These are phyloP conservation scores for Citrus australasica DNA, from an alignment of 345 rosid species.

Conservation along the genomic window DNA sequence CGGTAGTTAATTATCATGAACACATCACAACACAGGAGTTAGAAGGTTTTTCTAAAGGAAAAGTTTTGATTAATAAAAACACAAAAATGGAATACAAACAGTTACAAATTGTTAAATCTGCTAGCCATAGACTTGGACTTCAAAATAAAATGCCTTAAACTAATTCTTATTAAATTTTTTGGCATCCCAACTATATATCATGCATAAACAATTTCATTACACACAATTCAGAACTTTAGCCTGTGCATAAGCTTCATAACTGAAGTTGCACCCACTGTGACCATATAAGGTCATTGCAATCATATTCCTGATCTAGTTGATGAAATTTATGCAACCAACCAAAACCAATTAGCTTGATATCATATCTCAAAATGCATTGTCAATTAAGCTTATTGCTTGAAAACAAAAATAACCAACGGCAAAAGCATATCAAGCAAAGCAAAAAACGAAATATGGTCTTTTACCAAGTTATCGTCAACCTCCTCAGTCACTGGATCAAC, in stretches of 20 bases:
- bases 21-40: neutral
- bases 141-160: neutral
- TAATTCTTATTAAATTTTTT: neutral
- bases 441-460: constrained; percentile 3
- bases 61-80: neutral
- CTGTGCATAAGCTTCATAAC: neutral
- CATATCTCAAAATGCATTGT: neutral
- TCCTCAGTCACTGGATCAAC: constrained; percentile 45
- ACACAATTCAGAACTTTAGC: neutral
- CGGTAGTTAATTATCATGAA: neutral
- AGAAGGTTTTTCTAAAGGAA: neutral
- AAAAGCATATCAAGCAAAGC: neutral
- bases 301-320: neutral
- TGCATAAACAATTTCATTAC: neutral
- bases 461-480: constrained; percentile 55
- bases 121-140: neutral
- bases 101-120: neutral
- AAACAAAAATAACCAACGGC: neutral
- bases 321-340: neutral
- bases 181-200: neutral
- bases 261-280: neutral
- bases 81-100: neutral
- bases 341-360: neutral
- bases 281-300: neutral
- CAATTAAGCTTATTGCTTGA: neutral